Base-by-base conservation (phyloP, 495 filamentous ascomycete genomes). In the Talaromyces nanjingensis region DNA sequence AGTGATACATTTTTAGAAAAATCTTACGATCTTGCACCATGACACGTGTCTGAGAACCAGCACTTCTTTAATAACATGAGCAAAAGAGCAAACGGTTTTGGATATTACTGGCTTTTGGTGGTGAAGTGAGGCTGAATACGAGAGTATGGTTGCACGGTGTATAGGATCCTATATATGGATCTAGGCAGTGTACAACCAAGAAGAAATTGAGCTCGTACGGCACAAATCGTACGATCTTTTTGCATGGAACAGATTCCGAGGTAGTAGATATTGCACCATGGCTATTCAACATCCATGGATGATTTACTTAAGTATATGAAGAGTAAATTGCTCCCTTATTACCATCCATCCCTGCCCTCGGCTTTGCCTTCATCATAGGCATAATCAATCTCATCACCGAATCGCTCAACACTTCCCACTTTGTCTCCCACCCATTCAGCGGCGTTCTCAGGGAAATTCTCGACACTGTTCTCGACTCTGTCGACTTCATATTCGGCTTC, bases 401-500 rank as follows among this genome's bases (percentile, higher is more conserved):
- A 79, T 29, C 66, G 63, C 64, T 79, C 77, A 4, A 76, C 75
- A 52, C 68, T 67, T 6, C 74, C 77, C 18, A 76, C 76, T 63
- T 74, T 70, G 27, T 71, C 66, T 8, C 76, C 77, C 6, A 65
- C 69, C 73, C 74, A 79, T 27, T 63, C 68, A 1, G 77, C 71
- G 0, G 70, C 68, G 22, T 79, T 67, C 66, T 78, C 74, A 8
- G 77, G 77, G 39, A 73, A 63, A 56, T 79, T 68, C 47, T 72
- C 71, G 2, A 78, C 71, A 24, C 71, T 67, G n/a, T 73, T 54
- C 54, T 78, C 71, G 29, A 76, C 63, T 24, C 66, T 62, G 24
- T 74, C 63, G n/a, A 65, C 70, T 34, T 67, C 66, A 9, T 74
- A 65, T 60, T 76, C 74, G 12, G 71, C 69, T 57, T 74, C 72